Base-by-base conservation (phyloP, 73 alveolate species). In the Paramecium primaurelia region DNA sequence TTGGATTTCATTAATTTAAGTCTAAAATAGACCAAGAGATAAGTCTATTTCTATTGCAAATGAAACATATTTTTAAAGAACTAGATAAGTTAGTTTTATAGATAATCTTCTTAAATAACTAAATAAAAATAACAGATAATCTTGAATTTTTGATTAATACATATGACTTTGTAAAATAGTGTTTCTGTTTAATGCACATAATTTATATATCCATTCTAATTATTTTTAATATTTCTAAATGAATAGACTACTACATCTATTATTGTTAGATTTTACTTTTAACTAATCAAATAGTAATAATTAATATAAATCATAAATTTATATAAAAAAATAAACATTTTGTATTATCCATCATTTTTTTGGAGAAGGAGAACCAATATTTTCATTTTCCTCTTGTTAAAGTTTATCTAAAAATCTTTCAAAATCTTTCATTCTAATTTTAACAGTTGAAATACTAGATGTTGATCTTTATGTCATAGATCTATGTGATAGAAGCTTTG, bases 371-470 rank as follows among this genome's bases (percentile, higher is more conserved):
- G 69, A 54, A 18, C 69, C 69, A 54, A 14, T 34, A 54, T 54
- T 54, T 28, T 28, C 45, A 26, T 64, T 64, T 2, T 64, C 84
- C 11, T 64, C 84, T 20, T 25, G 10, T 34, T 64, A 64, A 32
- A 64, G 84, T n/a, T 64, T 64, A 28, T 64, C 84, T 32, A 64
- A 28, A 80, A 45, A 80, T 80, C 11, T 80, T 26, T 80, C 91
- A 25, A 80, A 80, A 44, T 80, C 91, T 26, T 28, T 80, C 71
- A 45, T 45, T 80, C 91, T 40, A 12, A 80, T 58, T 80, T 80
- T 80, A 3, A 80, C 91, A 5, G 91, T 80, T 3, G 71, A 26
- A 26, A 80, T 80, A 45, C 77, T 45, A 20, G 91, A 80, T 10
- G 71, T 80, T 6, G 91, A 80, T 47, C 75, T 80, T 20, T 64